Evolutionary conservation across 495 filamentous ascomycete genomes (phyloP), one percentile per base, ranked within the genome.

Genomic region (Copromyces sp.): DNA sequence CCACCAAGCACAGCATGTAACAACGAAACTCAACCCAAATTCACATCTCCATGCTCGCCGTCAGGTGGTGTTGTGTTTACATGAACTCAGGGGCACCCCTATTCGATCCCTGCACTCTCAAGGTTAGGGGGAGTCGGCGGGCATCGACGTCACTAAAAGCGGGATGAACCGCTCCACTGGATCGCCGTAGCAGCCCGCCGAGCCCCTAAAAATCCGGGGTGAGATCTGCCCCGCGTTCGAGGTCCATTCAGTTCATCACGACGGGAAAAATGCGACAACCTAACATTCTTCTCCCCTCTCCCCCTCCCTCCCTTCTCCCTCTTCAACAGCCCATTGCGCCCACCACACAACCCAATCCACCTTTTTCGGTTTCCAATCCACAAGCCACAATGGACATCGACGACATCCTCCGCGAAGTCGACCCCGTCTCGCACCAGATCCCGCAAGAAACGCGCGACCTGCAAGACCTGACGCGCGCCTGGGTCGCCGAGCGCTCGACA

Each of bases 401-500:
- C 81, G 93, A 95, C 82, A 95, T 97, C 76, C 89, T 97, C 74
- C 90, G 88, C 80, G 90, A 93, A 75, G 90, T 95, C 74, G 91
- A 93, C 79, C 87, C 85, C 75, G 82, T 85, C 73, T 81, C 86
- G 71, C 81, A 87, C 77, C 80, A 84, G 72, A 75, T 87, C 20
- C 86, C 87, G 14, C 84, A 83, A 20, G 89, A 90, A 73, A 91
- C 89, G 29, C 87, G 88, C 73, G 94, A 98, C 81, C 88, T 98
- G 72, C 94, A 97, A 79, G 88, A 92, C 32, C 84, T 99, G 68
- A 97, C 96, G 73, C 91, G 94, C 74, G 90, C 91, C 76, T 99
- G 94, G 94, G 89, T 97, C 71, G 92, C 93, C 68, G 95, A 99
- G 80, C 88, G 95, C 76, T 92, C 90, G 29, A 90, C 94, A 16